Conservation (phyloP, 371 early-diverging fungal species). For the Mortierella sp. region DNA sequence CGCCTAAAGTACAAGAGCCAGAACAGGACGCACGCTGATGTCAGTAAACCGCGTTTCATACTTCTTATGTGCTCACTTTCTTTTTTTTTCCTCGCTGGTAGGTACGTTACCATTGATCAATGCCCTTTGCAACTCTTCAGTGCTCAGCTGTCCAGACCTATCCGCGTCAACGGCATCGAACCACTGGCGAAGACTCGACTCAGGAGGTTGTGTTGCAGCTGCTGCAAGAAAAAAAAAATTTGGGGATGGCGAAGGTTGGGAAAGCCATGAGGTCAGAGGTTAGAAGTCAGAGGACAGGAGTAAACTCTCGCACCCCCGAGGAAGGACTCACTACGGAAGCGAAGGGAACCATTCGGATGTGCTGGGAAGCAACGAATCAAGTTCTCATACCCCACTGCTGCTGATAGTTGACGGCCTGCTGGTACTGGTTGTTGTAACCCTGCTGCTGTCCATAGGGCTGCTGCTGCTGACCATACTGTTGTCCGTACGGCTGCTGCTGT, state of each 20-base stretch:
- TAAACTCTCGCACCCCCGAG: too few relatives aligned
- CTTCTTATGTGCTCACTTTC: background rate
- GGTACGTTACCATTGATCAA: constrained; percentile 63
- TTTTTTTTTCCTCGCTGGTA: background rate
- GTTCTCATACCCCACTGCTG: too few relatives aligned
- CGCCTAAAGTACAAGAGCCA: constrained; percentile 13
- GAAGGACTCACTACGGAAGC: too few relatives aligned
- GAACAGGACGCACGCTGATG: background rate
- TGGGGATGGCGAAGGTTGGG: too few relatives aligned
- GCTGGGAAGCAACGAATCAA: too few relatives aligned
- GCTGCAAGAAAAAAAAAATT: too few relatives aligned
- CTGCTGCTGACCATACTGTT: constrained; percentile 9
- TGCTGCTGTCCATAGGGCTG: constrained; percentile 1
- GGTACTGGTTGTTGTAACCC: too few relatives aligned
- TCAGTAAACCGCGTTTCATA: too few relatives aligned
- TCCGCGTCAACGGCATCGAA: constrained; percentile 80
- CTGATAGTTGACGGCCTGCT: too few relatives aligned
- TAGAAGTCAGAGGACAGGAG: too few relatives aligned
- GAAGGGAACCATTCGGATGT: too few relatives aligned
- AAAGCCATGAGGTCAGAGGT: too few relatives aligned
- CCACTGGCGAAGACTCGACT: constrained; percentile 56
- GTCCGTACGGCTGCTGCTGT: constrained; percentile 13
- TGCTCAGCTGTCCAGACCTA: constrained; percentile 64
- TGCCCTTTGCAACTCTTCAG: constrained; percentile 70
- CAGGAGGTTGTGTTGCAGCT: constrained; percentile 26